Evolutionary conservation across 352 stramenopile genomes (phyloP), one percentile per base, ranked within the genome.

Genomic region (Pythium coloratum): DNA sequence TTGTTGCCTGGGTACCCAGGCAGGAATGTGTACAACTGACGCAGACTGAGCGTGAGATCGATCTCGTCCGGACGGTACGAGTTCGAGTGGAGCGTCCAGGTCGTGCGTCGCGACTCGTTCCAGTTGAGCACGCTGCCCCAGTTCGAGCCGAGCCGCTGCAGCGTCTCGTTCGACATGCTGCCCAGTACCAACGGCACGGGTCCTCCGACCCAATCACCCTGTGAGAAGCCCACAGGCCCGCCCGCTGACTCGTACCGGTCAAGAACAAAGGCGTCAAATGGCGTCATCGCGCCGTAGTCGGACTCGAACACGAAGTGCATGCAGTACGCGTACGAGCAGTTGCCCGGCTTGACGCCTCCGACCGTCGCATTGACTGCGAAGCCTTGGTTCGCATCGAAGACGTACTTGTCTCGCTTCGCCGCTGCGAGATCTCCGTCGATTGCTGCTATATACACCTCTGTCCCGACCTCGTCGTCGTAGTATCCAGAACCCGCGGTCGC

Each of bases 211-310:
- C 36, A 44, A 6, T 10, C 16, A 16, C 6, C 51, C 2, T n/a
- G 2, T 0, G 14, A 6, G 26, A 57, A 58, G 34, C 26, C 66
- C 5, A 69, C 18, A 53, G 44, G 62, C 51, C 14, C 55, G 33
- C 24, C 55, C 9, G 30, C 28, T 46, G 9, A 69, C 54, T 77
- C 67, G 42, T 68, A 70, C 16, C 62, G 69, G 65, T 80, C 72
- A 14, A 84, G 34, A 28, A 76, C 67, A 24, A 84, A 84, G 16
- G 71, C 74, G 53, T 84, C 76, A 36, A 84, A 75, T n/a, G 73
- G 68, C 24, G 64, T 72, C 55, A 80, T 57, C 24, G 77, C 71
- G 20, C 76, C 76, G 42, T 80, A 84, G 26, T 70, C 72, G 28
- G 76, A 81, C 28, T 73, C 63, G 53, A 81, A 76, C 24, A 73